Conservation (phyloP, 495 filamentous ascomycete species). For the Tricharina praecox region DNA sequence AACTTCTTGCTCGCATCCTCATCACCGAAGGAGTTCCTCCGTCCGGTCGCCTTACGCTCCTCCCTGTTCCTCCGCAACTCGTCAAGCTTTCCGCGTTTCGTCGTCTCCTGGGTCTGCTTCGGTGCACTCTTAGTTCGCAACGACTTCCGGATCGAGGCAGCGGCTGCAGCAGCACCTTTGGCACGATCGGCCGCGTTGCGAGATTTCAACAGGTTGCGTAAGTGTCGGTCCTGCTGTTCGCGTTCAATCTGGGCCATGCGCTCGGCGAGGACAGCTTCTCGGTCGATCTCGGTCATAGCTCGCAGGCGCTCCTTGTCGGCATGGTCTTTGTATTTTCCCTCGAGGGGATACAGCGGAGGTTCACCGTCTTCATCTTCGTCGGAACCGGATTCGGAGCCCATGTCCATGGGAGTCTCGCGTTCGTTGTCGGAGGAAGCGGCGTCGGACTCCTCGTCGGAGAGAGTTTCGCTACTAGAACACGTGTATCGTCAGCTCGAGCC, state of each 20-base stretch:
- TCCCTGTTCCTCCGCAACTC: slow-evolving; percentile 51
- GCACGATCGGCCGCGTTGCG: slow-evolving; percentile 45
- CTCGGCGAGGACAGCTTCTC: slow-evolving; percentile 77
- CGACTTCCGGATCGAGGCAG: slow-evolving; percentile 15
- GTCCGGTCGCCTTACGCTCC: slow-evolving; percentile 58
- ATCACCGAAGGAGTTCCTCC: slow-evolving; percentile 57
- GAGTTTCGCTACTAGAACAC: background rate
- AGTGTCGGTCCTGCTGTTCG: slow-evolving; percentile 60
- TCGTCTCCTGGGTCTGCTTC: slow-evolving; percentile 33
- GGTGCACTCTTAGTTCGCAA: slow-evolving; percentile 24
- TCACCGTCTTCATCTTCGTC: slow-evolving; percentile 36
- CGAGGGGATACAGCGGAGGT: slow-evolving; percentile 64
- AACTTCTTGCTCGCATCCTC: slow-evolving; percentile 70
- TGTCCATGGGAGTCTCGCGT: slow-evolving; percentile 1
- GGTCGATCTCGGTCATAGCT: slow-evolving; percentile 73
- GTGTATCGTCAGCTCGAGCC: background rate
- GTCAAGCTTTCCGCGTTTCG: slow-evolving; percentile 66
- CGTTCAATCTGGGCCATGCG: slow-evolving; percentile 67
- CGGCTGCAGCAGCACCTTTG: slow-evolving; percentile 30
- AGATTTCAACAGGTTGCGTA: slow-evolving; percentile 62
- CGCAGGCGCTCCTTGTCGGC: slow-evolving; percentile 70
- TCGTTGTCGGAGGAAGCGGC: background rate
- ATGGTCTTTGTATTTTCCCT: slow-evolving; percentile 65
- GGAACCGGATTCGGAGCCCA: slow-evolving; percentile 19
- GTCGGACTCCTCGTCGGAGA: slow-evolving; percentile 2